A percentile compares a stretch with the other conserved stretches of the same genome.
phyloP scores from a whole-genome alignment of 257 asterid genomes.

The Cinchona pubescens region DNA sequence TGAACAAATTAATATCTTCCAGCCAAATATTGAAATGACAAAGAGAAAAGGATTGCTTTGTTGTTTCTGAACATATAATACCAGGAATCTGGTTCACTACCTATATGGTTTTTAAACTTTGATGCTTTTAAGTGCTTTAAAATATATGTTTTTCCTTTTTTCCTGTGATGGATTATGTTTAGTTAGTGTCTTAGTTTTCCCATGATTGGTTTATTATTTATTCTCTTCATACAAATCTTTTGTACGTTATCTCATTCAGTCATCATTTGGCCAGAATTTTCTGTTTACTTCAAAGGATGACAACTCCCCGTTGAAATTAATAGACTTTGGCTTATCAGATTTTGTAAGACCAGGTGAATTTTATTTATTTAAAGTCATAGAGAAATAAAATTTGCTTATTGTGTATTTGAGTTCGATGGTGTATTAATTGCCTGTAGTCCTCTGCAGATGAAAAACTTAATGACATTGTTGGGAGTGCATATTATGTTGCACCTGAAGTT shows the following conservation, averaged over 20 bases:
- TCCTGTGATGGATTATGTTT: neutral
- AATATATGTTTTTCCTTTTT: neutral
- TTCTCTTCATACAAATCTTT: neutral
- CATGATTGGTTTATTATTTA: neutral
- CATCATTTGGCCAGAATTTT: slow-evolving; percentile 49
- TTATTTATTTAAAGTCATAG: neutral
- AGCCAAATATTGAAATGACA: no score
- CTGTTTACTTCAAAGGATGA: slow-evolving; percentile 53
- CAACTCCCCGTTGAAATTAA: slow-evolving; percentile 50
- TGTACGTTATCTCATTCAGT: slow-evolving; percentile 8
- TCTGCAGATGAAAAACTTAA: slow-evolving; percentile 64
- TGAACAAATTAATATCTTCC: no score
- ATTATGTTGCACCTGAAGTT: slow-evolving; percentile 55
- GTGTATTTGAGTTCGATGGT: neutral
- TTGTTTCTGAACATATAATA: no score
- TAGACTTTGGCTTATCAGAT: slow-evolving; percentile 71
- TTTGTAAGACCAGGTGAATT: slow-evolving; percentile 55
- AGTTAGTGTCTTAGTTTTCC: neutral
- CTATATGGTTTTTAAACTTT: no score
- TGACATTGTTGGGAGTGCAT: slow-evolving; percentile 68
- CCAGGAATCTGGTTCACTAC: no score
- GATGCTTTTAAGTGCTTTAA: no score
- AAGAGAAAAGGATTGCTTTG: no score
- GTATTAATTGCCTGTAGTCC: slow-evolving; percentile 16
- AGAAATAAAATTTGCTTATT: slow-evolving; percentile 3